A percentile compares a stretch with the other conserved stretches of the same genome.
These are phyloP conservation scores for Exobasidium rhododendri DNA, from an alignment of 1,284 basidiomycete species.

Conservation along the genomic window DNA sequence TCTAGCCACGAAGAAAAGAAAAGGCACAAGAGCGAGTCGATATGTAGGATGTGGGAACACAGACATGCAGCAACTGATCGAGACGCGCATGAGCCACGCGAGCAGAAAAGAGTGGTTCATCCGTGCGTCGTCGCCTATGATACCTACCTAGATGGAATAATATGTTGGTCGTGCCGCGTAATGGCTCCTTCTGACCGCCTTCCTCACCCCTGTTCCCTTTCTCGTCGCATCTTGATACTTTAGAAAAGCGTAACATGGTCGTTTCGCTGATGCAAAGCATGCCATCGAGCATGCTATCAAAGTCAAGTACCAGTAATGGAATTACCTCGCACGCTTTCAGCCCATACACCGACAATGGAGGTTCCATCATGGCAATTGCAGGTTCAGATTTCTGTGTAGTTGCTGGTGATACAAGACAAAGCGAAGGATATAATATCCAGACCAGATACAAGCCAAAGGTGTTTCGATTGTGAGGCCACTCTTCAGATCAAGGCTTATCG, in stretches of 20 bases:
- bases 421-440: constrained; percentile 53
- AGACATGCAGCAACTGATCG: neutral
- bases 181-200: too few relatives aligned
- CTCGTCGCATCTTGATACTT: too few relatives aligned
- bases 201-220: too few relatives aligned
- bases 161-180: too few relatives aligned
- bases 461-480: constrained; percentile 36
- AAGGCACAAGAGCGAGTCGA: neutral
- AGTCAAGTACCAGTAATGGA: neutral
- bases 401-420: constrained; percentile 52
- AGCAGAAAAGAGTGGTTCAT: neutral
- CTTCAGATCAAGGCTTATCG: too few relatives aligned
- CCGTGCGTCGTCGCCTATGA: neutral
- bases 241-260: too few relatives aligned
- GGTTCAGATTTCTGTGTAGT: constrained; percentile 53
- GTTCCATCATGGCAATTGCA: constrained; percentile 51
- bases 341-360: constrained; percentile 22
- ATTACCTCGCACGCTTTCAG: constrained; percentile 2
- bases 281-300: neutral
- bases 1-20: neutral
- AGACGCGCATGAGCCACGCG: neutral
- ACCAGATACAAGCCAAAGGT: constrained; percentile 55
- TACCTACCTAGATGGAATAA: too few relatives aligned
- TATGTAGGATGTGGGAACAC: neutral
- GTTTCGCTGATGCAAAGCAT: neutral